phyloP scores from a whole-genome alignment of 129 eudicot species.

The Escallonia rubra region DNA sequence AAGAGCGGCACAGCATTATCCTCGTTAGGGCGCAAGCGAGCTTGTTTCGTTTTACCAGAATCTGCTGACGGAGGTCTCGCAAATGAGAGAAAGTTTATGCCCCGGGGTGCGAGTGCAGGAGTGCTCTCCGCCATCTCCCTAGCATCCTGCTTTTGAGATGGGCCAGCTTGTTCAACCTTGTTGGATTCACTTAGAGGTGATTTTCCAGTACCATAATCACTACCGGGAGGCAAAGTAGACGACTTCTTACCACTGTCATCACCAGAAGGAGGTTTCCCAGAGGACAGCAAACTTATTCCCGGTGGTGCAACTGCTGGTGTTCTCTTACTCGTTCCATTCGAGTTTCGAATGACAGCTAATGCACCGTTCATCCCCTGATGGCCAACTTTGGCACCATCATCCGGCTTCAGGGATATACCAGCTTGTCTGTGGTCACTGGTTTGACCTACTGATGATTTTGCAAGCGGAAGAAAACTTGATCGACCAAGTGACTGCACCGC shows the following conservation, averaged over 20 bases:
- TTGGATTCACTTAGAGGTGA: conserved; percentile 17
- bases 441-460: conserved; percentile 17
- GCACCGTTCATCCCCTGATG: background rate
- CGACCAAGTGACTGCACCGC: conserved; percentile 49
- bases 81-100: conserved; percentile 11
- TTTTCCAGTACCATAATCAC: conserved; percentile 21
- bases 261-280: conserved; percentile 30
- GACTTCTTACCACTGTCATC: conserved; percentile 7
- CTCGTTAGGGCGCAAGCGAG: background rate
- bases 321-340: conserved; percentile 14
- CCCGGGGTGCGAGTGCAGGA: conserved; percentile 5
- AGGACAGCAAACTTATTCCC: conserved; percentile 60
- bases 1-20: background rate
- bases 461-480: conserved; percentile 39
- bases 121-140: conserved; percentile 11
- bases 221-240: conserved; percentile 11
- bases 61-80: background rate
- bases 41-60: conserved; percentile 1
- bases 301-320: conserved; percentile 29
- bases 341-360: conserved; percentile 14
- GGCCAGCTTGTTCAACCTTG: conserved; percentile 11
- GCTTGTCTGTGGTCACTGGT: conserved; percentile 13
- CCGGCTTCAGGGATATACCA: conserved; percentile 19
- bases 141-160: conserved; percentile 14
- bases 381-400: conserved; percentile 14